Percentiles rank a stretch among this genome's conserved stretches.
Conservation (phyloP, 2,329 filamentous ascomycete species). For the Conoideocrella luteorostrata region DNA sequence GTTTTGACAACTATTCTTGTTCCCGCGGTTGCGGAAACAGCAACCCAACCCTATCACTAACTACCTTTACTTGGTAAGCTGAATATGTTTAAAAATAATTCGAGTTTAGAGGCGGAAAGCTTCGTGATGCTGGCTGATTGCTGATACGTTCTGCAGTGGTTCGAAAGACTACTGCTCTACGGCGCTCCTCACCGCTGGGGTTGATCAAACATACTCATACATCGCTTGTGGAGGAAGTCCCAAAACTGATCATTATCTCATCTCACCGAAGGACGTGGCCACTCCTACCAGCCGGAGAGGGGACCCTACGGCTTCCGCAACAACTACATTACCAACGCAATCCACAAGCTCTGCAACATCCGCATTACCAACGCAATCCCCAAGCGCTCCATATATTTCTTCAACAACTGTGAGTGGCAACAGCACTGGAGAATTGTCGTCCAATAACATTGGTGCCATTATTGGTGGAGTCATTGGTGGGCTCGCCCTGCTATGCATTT, state of each 20-base stretch:
- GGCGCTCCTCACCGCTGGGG: slow-evolving; percentile 23
- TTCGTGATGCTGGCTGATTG: not conserved
- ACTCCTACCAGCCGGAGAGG: not conserved
- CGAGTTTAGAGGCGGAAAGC: not conserved
- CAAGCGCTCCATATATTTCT: no score
- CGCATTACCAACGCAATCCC: not conserved
- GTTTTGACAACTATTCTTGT: slow-evolving; percentile 26
- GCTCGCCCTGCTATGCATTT: not conserved
- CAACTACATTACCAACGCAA: not conserved
- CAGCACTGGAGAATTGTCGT: not conserved
- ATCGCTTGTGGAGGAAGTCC: slow-evolving; percentile 25
- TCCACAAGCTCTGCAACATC: not conserved
- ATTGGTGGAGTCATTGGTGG: not conserved
- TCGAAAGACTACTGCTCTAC: slow-evolving; percentile 24
- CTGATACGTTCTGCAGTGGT: slow-evolving; percentile 9
- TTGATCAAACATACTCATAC: slow-evolving; percentile 28
- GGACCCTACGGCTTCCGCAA: not conserved
- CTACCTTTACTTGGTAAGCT: slow-evolving; percentile 30
- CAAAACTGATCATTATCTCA: slow-evolving; percentile 18
- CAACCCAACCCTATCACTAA: slow-evolving; percentile 15
- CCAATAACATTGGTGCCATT: not conserved
- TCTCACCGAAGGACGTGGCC: slow-evolving; percentile 10
- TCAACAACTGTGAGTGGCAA: not conserved
- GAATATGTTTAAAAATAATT: not conserved
- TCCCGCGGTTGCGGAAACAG: slow-evolving; percentile 24